phyloP scores from a whole-genome alignment of 129 eudicot species.

The Flaveria trinervia region DNA sequence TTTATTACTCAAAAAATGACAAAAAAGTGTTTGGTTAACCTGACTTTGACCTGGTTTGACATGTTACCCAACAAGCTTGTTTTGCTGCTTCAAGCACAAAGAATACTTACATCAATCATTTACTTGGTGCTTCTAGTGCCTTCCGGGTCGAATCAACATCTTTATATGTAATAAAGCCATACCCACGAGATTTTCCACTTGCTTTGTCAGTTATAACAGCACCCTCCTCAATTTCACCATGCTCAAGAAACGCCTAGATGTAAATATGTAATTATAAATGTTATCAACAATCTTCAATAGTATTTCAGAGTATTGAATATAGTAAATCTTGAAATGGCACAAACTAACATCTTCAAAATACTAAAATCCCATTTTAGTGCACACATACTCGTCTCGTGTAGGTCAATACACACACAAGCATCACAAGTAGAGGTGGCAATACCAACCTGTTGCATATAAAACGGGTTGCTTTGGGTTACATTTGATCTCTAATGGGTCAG shows the following conservation, averaged over 20 bases:
- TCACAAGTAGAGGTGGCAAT: constrained; percentile 18
- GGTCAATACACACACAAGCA: constrained; percentile 36
- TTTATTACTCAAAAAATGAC: background rate
- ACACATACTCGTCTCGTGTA: constrained; percentile 9
- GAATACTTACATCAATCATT: constrained; percentile 67
- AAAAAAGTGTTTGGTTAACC: background rate
- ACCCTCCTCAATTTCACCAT: constrained; percentile 82
- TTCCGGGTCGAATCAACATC: constrained; percentile 57
- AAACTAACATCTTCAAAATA: background rate
- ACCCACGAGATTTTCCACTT: constrained; percentile 77
- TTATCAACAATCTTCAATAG: background rate
- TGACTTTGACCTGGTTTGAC: background rate
- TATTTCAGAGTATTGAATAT: constrained; percentile 10
- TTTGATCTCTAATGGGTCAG: background rate
- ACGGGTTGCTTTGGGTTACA: background rate
- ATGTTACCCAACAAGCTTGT: background rate
- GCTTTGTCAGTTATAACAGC: constrained; percentile 65
- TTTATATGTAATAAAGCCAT: constrained; percentile 74
- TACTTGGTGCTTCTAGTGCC: constrained; percentile 68
- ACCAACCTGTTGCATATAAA: background rate
- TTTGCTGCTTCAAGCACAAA: background rate
- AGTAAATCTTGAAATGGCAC: constrained; percentile 10
- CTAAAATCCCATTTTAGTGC: constrained; percentile 1
- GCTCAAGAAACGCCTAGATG: constrained; percentile 56
- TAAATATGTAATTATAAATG: constrained; percentile 2